phyloP scores from a whole-genome alignment of 352 stramenopile genomes.

The Phytophthora europaea region DNA sequence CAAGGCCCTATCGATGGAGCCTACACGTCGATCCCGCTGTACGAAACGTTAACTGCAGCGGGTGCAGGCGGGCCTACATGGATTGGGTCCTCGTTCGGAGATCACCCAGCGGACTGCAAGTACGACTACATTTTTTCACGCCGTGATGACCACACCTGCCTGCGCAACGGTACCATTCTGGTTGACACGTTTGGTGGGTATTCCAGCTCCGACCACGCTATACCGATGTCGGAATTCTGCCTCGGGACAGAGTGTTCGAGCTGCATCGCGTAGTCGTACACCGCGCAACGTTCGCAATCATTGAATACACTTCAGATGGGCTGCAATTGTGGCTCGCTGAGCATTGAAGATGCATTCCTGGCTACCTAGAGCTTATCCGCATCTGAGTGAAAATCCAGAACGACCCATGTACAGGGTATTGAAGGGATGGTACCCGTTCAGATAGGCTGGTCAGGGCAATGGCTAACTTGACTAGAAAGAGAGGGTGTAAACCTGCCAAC shows the following conservation, averaged over 20 bases:
- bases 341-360: not conserved
- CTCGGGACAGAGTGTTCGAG: slow-evolving; percentile 48
- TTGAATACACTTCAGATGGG: slow-evolving; percentile 2
- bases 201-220: slow-evolving; percentile 73
- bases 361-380: not conserved
- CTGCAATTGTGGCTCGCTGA: not conserved
- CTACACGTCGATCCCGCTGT: slow-evolving; percentile 61
- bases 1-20: slow-evolving; percentile 32
- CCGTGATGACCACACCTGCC: slow-evolving; percentile 52
- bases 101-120: slow-evolving; percentile 42
- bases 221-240: slow-evolving; percentile 69
- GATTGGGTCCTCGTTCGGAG: slow-evolving; percentile 68
- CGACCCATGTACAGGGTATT: no score
- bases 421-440: no score
- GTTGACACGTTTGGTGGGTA: slow-evolving; percentile 58
- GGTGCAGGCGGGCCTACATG: slow-evolving; percentile 58
- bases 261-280: slow-evolving; percentile 38
- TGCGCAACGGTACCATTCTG: slow-evolving; percentile 55
- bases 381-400: not conserved
- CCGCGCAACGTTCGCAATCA: not conserved
- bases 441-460: no score
- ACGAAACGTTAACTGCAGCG: slow-evolving; percentile 64
- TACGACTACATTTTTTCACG: slow-evolving; percentile 81
- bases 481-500: no score
- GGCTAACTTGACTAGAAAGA: no score